phyloP scores from a whole-genome alignment of 2,329 filamentous ascomycete genomes.

The Penicillium decumbens region DNA sequence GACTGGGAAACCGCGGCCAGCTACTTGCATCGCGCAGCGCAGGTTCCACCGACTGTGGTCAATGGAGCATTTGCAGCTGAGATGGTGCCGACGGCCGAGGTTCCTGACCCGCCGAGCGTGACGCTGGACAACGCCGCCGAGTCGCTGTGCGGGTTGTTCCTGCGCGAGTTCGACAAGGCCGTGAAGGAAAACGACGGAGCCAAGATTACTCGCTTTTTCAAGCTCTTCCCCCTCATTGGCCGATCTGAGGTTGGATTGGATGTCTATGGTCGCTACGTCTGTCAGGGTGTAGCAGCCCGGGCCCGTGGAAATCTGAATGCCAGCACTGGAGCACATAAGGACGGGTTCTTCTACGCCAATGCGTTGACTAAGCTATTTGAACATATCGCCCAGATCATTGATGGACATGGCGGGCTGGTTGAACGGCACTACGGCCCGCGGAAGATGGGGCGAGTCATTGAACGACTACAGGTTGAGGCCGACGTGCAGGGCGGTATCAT shows the following conservation, averaged over 20 bases:
- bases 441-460: slow-evolving; percentile 92
- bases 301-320: slow-evolving; percentile 77
- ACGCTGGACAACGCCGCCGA: slow-evolving; percentile 85
- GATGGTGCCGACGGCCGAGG: slow-evolving; percentile 91
- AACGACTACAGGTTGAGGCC: slow-evolving; percentile 86
- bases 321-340: slow-evolving; percentile 59
- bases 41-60: slow-evolving; percentile 74
- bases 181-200: slow-evolving; percentile 80
- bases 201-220: slow-evolving; percentile 94
- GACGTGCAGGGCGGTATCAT: slow-evolving; percentile 96
- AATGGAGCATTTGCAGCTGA: slow-evolving; percentile 81
- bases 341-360: slow-evolving; percentile 87
- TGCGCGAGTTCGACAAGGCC: slow-evolving; percentile 92
- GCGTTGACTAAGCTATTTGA: slow-evolving; percentile 89
- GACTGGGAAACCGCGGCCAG: slow-evolving; percentile 96
- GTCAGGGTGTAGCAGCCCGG: slow-evolving; percentile 81
- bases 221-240: slow-evolving; percentile 91
- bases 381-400: slow-evolving; percentile 94
- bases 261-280: slow-evolving; percentile 93
- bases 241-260: slow-evolving; percentile 84
- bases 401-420: slow-evolving; percentile 83
- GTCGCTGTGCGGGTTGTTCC: slow-evolving; percentile 81
- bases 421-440: slow-evolving; percentile 89
- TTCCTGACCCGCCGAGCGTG: slow-evolving; percentile 81
- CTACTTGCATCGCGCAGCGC: slow-evolving; percentile 77